phyloP scores from a whole-genome alignment of 2,329 filamentous ascomycete species.

The Hymenoscyphus albidus region DNA sequence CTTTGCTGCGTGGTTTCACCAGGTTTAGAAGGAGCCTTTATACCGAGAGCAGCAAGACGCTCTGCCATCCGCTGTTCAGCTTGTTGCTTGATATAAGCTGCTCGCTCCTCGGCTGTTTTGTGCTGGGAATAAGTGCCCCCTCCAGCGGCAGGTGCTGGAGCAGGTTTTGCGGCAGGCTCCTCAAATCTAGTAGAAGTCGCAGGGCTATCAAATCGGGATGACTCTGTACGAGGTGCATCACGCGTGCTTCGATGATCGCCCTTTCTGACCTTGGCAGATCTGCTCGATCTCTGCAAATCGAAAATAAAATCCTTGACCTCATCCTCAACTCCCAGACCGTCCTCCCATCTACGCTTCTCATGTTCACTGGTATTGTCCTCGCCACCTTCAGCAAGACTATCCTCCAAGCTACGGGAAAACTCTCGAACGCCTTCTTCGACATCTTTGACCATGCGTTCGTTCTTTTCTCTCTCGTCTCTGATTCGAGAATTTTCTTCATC shows the following conservation, averaged over 20 bases:
- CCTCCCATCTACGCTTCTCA: slow-evolving; percentile 91
- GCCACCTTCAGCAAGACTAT: slow-evolving; percentile 77
- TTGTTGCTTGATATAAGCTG: slow-evolving; percentile 94
- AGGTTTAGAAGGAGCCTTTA: slow-evolving; percentile 76
- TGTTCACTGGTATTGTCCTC: slow-evolving; percentile 78
- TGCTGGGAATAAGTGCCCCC: slow-evolving; percentile 74
- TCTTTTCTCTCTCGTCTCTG: slow-evolving; percentile 82
- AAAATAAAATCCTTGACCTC: slow-evolving; percentile 98
- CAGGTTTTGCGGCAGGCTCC: slow-evolving; percentile 45
- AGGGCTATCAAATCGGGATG: slow-evolving; percentile 39
- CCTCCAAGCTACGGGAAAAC: slow-evolving; percentile 79
- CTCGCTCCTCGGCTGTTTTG: slow-evolving; percentile 87
- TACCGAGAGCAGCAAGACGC: slow-evolving; percentile 84
- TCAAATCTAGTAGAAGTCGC: slow-evolving; percentile 31
- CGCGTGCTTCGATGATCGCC: slow-evolving; percentile 48
- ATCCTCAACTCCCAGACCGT: slow-evolving; percentile 92
- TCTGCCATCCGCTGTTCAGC: slow-evolving; percentile 97
- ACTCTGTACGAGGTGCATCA: slow-evolving; percentile 35
- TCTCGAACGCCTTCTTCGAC: slow-evolving; percentile 94
- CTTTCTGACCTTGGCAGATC: slow-evolving; percentile 64
- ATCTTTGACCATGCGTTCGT: slow-evolving; percentile 93
- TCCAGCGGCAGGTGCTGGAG: slow-evolving; percentile 43
- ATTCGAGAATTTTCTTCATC: slow-evolving; percentile 84
- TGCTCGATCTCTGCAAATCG: slow-evolving; percentile 83
- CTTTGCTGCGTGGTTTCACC: slow-evolving; percentile 80